These are phyloP conservation scores for Nicotiana obtusifolia DNA, from an alignment of 257 asterid genomes.

Conservation along the genomic window DNA sequence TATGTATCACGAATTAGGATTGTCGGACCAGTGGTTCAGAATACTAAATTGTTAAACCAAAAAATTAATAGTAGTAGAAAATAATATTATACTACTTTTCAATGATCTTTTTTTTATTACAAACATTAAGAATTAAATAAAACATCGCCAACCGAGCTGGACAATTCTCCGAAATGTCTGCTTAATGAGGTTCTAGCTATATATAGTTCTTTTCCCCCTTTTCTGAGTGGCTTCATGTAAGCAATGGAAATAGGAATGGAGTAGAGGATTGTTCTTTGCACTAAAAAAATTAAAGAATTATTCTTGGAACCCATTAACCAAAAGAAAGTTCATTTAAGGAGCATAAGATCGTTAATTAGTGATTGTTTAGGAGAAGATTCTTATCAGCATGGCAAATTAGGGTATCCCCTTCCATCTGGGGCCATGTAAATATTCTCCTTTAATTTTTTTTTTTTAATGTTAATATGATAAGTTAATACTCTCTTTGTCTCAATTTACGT, in stretches of 20 bases:
- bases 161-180: neutral
- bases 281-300: neutral
- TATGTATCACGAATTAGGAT: too few species aligned
- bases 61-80: neutral
- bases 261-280: slow-evolving; percentile 2
- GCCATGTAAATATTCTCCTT: neutral
- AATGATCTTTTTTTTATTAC: neutral
- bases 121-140: neutral
- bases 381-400: neutral
- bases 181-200: too few species aligned
- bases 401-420: neutral
- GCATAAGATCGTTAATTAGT: slow-evolving; percentile 8
- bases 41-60: too few species aligned
- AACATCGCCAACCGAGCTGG: neutral
- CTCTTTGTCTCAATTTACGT: too few species aligned
- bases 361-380: slow-evolving; percentile 8
- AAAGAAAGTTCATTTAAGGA: slow-evolving; percentile 2
- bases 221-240: neutral
- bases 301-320: slow-evolving; percentile 10
- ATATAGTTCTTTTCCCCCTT: neutral
- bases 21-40: too few species aligned
- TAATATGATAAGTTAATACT: neutral
- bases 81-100: neutral
- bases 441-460: neutral
- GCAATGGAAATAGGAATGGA: neutral